Conservation (phyloP, 2,329 filamentous ascomycete genomes). For the Orbilia quercus region DNA sequence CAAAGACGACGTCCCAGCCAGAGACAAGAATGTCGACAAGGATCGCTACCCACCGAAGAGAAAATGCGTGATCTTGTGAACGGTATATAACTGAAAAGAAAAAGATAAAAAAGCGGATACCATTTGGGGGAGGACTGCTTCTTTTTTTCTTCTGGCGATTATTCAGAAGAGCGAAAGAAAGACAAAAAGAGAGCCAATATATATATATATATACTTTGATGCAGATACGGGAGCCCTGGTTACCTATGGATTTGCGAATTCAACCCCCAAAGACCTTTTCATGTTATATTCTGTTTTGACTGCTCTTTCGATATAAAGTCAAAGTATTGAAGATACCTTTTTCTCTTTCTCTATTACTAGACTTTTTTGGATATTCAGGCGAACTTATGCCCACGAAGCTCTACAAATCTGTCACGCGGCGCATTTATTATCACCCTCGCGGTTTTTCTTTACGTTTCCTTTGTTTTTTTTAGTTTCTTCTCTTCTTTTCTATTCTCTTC, state of each 20-base stretch:
- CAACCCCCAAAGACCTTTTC: constrained; percentile 36
- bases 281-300: constrained; percentile 46
- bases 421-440: constrained; percentile 38
- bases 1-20: constrained; percentile 30
- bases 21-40: constrained; percentile 41
- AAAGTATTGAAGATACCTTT: constrained; percentile 24
- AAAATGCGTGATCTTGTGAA: constrained; percentile 53
- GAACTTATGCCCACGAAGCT: constrained; percentile 46
- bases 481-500: too few relatives aligned
- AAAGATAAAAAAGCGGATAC: constrained; percentile 2
- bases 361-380: constrained; percentile 52
- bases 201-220: constrained; percentile 7
- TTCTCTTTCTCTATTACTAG: too few relatives aligned
- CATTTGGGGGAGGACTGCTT: neutral
- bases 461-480: constrained; percentile 27
- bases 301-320: constrained; percentile 26
- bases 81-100: constrained; percentile 15
- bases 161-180: neutral
- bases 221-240: constrained; percentile 17
- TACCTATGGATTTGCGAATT: constrained; percentile 12
- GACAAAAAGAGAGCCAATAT: constrained; percentile 3
- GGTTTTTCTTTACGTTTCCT: constrained; percentile 30
- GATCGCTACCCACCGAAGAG: constrained; percentile 40
- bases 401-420: constrained; percentile 52
- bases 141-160: neutral